phyloP scores from a whole-genome alignment of 164 flowering plant genomes.

The Vitis rupestris region DNA sequence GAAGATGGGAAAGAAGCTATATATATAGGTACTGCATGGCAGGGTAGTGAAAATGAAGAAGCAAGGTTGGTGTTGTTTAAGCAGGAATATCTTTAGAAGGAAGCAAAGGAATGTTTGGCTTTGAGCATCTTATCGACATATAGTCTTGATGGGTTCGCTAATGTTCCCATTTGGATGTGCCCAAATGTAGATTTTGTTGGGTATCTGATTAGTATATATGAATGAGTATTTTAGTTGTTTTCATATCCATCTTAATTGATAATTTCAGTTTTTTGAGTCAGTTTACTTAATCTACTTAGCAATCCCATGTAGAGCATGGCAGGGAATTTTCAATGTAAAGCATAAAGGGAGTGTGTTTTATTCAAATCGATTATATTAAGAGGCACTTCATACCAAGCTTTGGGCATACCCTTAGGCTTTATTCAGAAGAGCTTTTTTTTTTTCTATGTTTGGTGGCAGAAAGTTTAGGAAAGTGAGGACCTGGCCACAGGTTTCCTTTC shows the following conservation, averaged over 20 bases:
- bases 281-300: too few species aligned
- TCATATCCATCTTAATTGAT: too few species aligned
- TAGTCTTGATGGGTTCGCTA: neutral
- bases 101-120: constrained; percentile 42
- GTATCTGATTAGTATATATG: neutral
- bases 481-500: constrained; percentile 19
- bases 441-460: constrained; percentile 8
- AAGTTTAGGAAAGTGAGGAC: constrained; percentile 23
- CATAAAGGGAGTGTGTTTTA: neutral
- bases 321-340: neutral
- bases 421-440: constrained; percentile 11
- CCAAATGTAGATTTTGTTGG: neutral
- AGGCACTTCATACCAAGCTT: constrained; percentile 19
- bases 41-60: constrained; percentile 17
- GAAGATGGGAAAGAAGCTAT: constrained; percentile 1
- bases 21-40: constrained; percentile 35
- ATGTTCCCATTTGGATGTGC: too few species aligned
- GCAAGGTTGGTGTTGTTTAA: constrained; percentile 33
- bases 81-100: constrained; percentile 50
- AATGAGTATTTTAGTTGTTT: too few species aligned
- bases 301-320: too few species aligned
- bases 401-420: constrained; percentile 23
- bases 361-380: neutral
- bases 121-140: neutral
- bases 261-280: too few species aligned